Conservation (phyloP, 2,329 filamentous ascomycete species). For the Calonectria hongkongensis region DNA sequence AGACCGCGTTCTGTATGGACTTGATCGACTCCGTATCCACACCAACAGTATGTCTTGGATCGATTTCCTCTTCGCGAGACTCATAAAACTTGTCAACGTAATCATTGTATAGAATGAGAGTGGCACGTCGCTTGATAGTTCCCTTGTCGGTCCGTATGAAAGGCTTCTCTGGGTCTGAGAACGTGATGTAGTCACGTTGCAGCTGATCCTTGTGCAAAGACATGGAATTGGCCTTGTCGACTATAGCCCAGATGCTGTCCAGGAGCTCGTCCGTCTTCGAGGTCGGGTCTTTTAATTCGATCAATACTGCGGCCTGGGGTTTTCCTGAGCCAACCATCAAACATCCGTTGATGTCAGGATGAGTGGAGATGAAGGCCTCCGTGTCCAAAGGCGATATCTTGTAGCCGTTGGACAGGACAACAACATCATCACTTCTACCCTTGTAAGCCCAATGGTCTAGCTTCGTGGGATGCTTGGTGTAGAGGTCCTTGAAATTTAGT, state of each 20-base stretch:
- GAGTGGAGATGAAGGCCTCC: conserved; percentile 52
- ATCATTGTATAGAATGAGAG: conserved; percentile 62
- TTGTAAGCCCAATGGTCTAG: conserved; percentile 55
- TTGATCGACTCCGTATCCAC: conserved; percentile 50
- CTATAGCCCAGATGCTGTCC: conserved; percentile 65
- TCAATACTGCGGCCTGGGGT: conserved; percentile 53
- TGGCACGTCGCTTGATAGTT: conserved; percentile 64
- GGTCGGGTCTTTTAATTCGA: conserved; percentile 52
- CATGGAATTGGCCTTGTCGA: conserved; percentile 65
- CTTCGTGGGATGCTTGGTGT: conserved; percentile 54
- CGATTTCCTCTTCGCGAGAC: conserved; percentile 41
- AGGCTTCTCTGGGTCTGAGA: conserved; percentile 64
- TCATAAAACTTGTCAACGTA: conserved; percentile 69
- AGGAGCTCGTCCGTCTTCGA: conserved; percentile 55
- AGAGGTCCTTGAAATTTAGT: conserved; percentile 58
- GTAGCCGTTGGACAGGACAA: conserved; percentile 58
- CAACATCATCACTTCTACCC: conserved; percentile 56
- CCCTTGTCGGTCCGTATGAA: conserved; percentile 68
- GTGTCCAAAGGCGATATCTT: conserved; percentile 58
- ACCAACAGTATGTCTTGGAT: conserved; percentile 32
- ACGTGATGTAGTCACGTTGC: conserved; percentile 62
- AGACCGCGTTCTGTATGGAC: conserved; percentile 47
- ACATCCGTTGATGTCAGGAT: conserved; percentile 53
- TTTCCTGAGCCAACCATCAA: conserved; percentile 54
- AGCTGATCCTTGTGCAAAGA: conserved; percentile 65